phyloP scores from a whole-genome alignment of 495 filamentous ascomycete genomes.

The Penicillium macrosclerotiorum region DNA sequence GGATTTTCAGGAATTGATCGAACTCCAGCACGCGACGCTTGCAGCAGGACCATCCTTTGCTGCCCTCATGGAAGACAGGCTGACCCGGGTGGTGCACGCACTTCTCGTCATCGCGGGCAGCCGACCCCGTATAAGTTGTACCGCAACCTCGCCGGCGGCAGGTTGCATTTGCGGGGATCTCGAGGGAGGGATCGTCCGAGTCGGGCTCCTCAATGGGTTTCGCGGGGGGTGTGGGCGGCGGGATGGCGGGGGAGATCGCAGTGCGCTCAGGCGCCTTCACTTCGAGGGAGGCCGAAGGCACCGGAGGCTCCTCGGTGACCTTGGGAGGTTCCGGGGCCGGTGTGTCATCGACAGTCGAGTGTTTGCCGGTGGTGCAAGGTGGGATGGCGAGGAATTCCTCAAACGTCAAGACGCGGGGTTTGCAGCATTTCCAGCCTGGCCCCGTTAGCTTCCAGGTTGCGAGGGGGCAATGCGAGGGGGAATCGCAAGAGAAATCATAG shows the following conservation, averaged over 20 bases:
- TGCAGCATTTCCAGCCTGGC: conserved; percentile 98
- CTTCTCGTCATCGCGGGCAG: conserved; percentile 65
- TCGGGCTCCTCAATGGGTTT: conserved; percentile 78
- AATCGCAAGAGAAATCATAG: neutral
- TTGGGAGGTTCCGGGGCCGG: conserved; percentile 53
- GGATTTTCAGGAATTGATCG: conserved; percentile 94
- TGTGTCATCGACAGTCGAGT: conserved; percentile 81
- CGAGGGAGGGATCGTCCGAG: conserved; percentile 72
- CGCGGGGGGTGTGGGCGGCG: conserved; percentile 55
- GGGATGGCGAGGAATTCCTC: conserved; percentile 96
- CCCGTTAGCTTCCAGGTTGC: conserved; percentile 2
- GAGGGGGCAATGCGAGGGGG: neutral
- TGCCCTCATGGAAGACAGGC: conserved; percentile 94
- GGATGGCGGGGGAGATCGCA: conserved; percentile 46
- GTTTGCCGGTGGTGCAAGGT: conserved; percentile 91
- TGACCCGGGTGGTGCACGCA: conserved; percentile 84
- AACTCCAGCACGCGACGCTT: conserved; percentile 94
- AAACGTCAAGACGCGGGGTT: conserved; percentile 94
- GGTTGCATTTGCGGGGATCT: conserved; percentile 66
- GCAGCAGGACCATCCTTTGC: conserved; percentile 96
- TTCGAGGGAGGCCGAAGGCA: conserved; percentile 23
- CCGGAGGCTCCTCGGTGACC: conserved; percentile 31
- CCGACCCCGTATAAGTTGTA: conserved; percentile 55
- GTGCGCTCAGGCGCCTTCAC: conserved; percentile 29
- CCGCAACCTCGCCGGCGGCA: conserved; percentile 80